A percentile compares a stretch with the other conserved stretches of the same genome.
These are phyloP conservation scores for Stachybotrys echinatus DNA, from an alignment of 2,329 filamentous ascomycete genomes.

Conservation along the genomic window DNA sequence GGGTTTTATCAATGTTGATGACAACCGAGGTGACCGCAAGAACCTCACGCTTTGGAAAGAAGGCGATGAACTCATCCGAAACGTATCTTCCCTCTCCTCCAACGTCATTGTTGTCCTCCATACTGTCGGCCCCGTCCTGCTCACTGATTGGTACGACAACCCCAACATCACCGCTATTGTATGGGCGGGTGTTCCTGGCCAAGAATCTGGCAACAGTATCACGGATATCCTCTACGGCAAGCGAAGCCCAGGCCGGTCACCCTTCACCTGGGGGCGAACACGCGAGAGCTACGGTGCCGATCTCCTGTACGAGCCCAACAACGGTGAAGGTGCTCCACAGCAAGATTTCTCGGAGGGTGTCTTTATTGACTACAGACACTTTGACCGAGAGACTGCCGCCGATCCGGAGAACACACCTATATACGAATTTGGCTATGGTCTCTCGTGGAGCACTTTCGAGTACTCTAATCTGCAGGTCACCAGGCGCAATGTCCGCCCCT, in stretches of 20 bases:
- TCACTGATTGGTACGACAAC: conserved; percentile 69
- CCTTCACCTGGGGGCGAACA: conserved; percentile 73
- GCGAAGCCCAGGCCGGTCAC: conserved; percentile 71
- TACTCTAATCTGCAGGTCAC: conserved; percentile 63
- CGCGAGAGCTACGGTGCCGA: conserved; percentile 64
- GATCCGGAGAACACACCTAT: conserved; percentile 48
- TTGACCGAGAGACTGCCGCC: conserved; percentile 53
- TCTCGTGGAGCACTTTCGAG: conserved; percentile 74
- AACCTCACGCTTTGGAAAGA: conserved; percentile 87
- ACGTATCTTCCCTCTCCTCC: conserved; percentile 69
- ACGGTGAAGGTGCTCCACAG: conserved; percentile 61
- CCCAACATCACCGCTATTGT: conserved; percentile 80
- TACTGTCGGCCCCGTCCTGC: conserved; percentile 71
- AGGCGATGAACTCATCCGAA: conserved; percentile 76
- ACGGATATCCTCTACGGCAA: conserved; percentile 79
- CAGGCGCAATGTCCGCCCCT: conserved; percentile 43
- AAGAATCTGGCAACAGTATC: conserved; percentile 77
- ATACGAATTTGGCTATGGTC: conserved; percentile 76
- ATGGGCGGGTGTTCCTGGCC: conserved; percentile 76
- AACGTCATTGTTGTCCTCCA: conserved; percentile 94
- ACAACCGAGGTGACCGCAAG: conserved; percentile 82
- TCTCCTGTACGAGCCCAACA: conserved; percentile 64
- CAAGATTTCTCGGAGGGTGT: conserved; percentile 70
- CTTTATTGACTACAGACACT: conserved; percentile 67
- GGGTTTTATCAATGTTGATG: conserved; percentile 77